Evolutionary conservation across 169 alveolate genomes (phyloP), one percentile per base, ranked within the genome.

Genomic region (Haemoproteus tartakovskyi): DNA sequence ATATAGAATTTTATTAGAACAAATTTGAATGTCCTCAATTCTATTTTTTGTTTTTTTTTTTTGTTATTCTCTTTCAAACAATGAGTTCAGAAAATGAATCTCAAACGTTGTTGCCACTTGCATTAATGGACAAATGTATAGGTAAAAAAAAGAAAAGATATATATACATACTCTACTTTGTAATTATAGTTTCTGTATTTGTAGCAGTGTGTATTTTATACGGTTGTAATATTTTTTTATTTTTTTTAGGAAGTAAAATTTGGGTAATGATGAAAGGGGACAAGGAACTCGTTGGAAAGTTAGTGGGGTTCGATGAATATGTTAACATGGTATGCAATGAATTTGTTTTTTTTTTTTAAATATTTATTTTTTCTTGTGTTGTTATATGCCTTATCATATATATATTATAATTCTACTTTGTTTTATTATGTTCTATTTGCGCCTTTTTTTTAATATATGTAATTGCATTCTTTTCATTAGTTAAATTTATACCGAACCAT

Each of bases 231-330:
- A 6, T 6, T 33, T 5, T 33, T 33, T 33, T 21, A 54, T 24
- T 38, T 41, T 38, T 33, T 45, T n/a, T 59, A 74, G 98, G 98
- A 26, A 91, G 93, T 38, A 87, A 93, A 50, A 91, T 95, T 36
- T 95, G 96, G 96, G 91, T 92, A 6, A 85, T 87, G 70, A 92
- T 94, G 95, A 85, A 89, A 86, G 91, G 92, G 11, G 95, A 91
- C 43, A 88, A 86, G 41, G 93, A 88, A 79, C 63, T 93, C 30
- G 93, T 91, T 30, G 98, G 98, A 26, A 91, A 92, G 12, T 79
- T 95, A 54, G 86, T 96, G 51, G 97, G 98, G 4, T 95, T 95
- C 82, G 98, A 95, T 85, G 98, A 95, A 85, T 95, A 93, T 60
- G 96, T 95, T 62, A 95, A 95, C 83, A 94, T 95, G 98, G 93